These are phyloP conservation scores for Chlamydomonas sp. DNA, from an alignment of 139 green algal species.

Conservation along the genomic window DNA sequence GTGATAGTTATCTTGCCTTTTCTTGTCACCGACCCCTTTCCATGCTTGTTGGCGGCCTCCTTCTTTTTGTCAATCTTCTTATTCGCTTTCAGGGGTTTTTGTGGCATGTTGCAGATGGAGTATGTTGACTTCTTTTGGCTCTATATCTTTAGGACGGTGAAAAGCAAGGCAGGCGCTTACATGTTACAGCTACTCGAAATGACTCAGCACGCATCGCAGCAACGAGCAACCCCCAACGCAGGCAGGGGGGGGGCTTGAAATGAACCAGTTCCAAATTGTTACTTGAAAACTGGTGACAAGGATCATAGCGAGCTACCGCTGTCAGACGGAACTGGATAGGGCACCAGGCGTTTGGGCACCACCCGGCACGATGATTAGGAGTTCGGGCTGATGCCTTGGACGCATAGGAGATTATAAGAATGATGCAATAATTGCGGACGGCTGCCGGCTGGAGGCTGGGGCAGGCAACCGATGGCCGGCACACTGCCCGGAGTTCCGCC, in stretches of 20 bases:
- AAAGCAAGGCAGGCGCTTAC: not conserved
- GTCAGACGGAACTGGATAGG: not conserved
- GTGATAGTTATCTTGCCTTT: slow-evolving; percentile 17
- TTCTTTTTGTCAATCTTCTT: slow-evolving; percentile 49
- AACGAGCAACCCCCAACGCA: no score
- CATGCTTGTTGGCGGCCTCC: slow-evolving; percentile 30
- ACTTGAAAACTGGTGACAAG: no score
- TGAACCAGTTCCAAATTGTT: no score
- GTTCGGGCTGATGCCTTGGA: not conserved
- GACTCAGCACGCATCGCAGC: no score
- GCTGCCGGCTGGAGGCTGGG: not conserved
- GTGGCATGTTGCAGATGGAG: slow-evolving; percentile 27
- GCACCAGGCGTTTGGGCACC: not conserved
- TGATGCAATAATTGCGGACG: not conserved
- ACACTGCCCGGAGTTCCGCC: not conserved
- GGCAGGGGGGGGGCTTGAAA: no score
- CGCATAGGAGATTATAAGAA: not conserved
- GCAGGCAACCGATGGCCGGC: not conserved
- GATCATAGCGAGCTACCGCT: not conserved
- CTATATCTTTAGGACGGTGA: not conserved
- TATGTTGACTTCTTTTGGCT: not conserved
- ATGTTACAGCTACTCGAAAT: not conserved
- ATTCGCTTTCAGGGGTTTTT: slow-evolving; percentile 8
- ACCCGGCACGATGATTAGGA: not conserved
- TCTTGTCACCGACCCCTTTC: slow-evolving; percentile 2